Base-by-base conservation (phyloP, 805 yeast species). In the Kuraishia borneana region DNA sequence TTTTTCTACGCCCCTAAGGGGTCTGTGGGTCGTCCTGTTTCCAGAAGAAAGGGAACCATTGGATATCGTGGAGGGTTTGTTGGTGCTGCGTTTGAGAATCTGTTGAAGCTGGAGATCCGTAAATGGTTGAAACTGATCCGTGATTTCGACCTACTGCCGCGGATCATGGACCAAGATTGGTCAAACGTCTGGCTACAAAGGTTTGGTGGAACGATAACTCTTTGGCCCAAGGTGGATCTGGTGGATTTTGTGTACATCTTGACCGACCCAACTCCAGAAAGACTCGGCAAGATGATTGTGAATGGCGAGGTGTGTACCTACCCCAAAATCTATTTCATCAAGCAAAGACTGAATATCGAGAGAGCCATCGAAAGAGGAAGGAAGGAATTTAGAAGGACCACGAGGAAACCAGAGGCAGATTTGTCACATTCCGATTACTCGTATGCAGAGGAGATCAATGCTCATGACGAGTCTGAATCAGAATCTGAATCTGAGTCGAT, bases 1-100 rank as follows among this genome's bases (percentile, higher is more conserved):
- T 82, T 83, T 55, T 78, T 76, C 46, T 82, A 71, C 48, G 81
- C 85, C 6, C 85, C 89, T 18, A 68, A 77, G 43, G 94, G 94
- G 2, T 75, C 83, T 2, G 82, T 82, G 13, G 94, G 94, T 0
- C 62, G 79, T 37, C 94, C 94, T 0, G 83, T 83, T 17, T 67
- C 80, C 1, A 61, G 76, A 38, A 56, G 70, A 10, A 64, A 65
- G 33, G 66, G 80, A 1, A 58, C 59, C 32, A 34, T 36, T 3
- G 72, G 78, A 2, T 66, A 81, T 43, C 59, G 94, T 42, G 94
- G 94, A 6, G 94, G 92, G 1, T 81, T 83, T 41, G 47, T 83
- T 21, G 76, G 80, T 3, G 70, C 87, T 10, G 84, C 87, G 1
- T 39, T 73, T 21, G 92, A 83, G 44, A 81, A 76, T 40, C 61